phyloP scores from a whole-genome alignment of 2,329 filamentous ascomycete species.

The Shiraia sp. region DNA sequence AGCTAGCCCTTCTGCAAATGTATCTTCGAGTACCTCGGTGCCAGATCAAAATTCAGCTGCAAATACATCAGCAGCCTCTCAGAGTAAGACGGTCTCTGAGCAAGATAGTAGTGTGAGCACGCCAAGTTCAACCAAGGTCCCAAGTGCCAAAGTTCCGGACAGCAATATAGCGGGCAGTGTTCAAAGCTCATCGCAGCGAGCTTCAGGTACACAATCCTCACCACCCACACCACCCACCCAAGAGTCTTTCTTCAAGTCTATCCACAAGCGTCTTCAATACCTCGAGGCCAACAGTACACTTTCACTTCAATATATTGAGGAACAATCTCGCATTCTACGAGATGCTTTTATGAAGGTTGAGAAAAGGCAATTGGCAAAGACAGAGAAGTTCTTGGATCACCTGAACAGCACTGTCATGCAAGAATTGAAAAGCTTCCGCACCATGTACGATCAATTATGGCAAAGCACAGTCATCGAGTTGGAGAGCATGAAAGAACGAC shows the following conservation, averaged over 20 bases:
- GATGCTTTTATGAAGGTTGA: slow-evolving; percentile 87
- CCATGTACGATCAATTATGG: slow-evolving; percentile 95
- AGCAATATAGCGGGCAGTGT: slow-evolving; percentile 24
- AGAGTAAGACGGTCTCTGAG: too few species aligned
- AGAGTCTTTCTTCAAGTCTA: slow-evolving; percentile 96
- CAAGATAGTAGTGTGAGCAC: too few species aligned
- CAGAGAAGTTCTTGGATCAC: slow-evolving; percentile 76
- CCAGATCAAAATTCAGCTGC: too few species aligned
- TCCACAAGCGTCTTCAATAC: slow-evolving; percentile 88
- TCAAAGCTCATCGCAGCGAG: slow-evolving; percentile 22
- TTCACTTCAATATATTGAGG: slow-evolving; percentile 93
- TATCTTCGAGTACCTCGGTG: slow-evolving; percentile 4
- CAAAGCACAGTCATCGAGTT: slow-evolving; percentile 92
- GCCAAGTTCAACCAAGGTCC: too few species aligned
- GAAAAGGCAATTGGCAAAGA: slow-evolving; percentile 82
- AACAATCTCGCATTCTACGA: slow-evolving; percentile 87
- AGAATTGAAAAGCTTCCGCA: slow-evolving; percentile 63
- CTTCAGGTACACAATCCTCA: slow-evolving; percentile 50
- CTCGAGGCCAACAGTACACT: slow-evolving; percentile 92
- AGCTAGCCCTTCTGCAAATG: too few species aligned
- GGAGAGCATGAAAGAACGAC: slow-evolving; percentile 83
- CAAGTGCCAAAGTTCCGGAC: slow-evolving; percentile 10
- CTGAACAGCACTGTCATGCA: slow-evolving; percentile 86
- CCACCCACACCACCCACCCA: slow-evolving; percentile 80
- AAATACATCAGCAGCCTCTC: too few species aligned